Percentiles rank a stretch among this genome's conserved stretches.
These are phyloP conservation scores for Petunia axillaris DNA, from an alignment of 257 asterid genomes.

Conservation along the genomic window DNA sequence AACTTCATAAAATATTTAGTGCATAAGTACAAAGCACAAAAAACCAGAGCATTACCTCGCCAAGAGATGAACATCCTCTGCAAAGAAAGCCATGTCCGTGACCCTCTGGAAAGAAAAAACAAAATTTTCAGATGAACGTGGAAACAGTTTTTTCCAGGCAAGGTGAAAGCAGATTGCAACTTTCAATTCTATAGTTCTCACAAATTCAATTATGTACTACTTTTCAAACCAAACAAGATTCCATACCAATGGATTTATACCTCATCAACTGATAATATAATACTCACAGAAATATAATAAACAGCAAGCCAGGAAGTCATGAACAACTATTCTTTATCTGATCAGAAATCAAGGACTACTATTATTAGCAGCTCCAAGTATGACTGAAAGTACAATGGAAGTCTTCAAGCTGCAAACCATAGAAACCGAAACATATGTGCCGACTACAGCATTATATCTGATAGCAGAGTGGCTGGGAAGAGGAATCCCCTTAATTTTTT, in stretches of 20 bases:
- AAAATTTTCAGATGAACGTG: not conserved
- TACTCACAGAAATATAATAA: not conserved
- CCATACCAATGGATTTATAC: not conserved
- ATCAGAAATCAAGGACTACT: conserved; percentile 10
- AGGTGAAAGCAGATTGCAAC: not conserved
- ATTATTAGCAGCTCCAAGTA: not conserved
- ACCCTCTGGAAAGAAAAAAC: conserved; percentile 82
- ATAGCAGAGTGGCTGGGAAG: not conserved
- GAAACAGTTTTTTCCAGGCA: not conserved
- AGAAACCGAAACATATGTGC: conserved; percentile 5
- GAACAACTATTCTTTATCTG: not conserved
- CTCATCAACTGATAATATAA: not conserved
- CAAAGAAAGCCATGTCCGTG: conserved; percentile 99
- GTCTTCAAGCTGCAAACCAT: not conserved
- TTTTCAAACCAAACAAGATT: conserved; percentile 3
- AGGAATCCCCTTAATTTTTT: not conserved
- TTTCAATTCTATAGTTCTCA: not conserved
- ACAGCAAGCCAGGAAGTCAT: not conserved
- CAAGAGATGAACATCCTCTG: conserved; percentile 96
- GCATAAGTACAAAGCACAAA: conserved; percentile 25
- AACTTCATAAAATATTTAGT: conserved; percentile 30
- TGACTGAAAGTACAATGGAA: not conserved
- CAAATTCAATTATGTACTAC: not conserved
- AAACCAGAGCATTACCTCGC: conserved; percentile 66
- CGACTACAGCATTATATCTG: not conserved